Evolutionary conservation across 2,329 filamentous ascomycete species (phyloP).

Genomic region (Triangularia setosa): DNA sequence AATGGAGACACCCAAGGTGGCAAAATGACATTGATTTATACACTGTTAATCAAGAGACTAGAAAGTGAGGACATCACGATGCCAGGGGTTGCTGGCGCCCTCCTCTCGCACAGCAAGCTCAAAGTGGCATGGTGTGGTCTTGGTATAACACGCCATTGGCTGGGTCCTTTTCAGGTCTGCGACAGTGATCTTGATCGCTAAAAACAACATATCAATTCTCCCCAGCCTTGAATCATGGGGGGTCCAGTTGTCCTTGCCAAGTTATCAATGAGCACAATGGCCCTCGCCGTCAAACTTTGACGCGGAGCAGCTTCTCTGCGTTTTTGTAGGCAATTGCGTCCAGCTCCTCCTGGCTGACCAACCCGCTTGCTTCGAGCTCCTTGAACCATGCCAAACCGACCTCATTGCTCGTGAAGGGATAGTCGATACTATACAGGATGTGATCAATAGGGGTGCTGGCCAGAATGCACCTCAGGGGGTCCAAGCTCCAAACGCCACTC

Average conservation of each 20-base stretch:
- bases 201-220: background rate
- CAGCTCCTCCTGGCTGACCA: conserved; percentile 47
- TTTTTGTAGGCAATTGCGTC: conserved; percentile 48
- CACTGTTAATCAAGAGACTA: background rate
- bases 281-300: conserved; percentile 2
- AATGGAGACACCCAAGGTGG: background rate
- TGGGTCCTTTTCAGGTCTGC: background rate
- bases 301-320: conserved; percentile 43
- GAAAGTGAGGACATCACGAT: background rate
- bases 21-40: background rate
- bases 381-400: conserved; percentile 45
- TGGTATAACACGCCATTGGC: background rate
- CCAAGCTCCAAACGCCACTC: conserved; percentile 48
- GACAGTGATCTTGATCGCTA: background rate
- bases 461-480: conserved; percentile 42
- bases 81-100: background rate
- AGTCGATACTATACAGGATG: conserved; percentile 55
- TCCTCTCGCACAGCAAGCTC: background rate
- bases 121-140: background rate
- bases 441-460: conserved; percentile 45
- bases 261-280: background rate
- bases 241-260: background rate
- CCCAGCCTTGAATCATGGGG: background rate
- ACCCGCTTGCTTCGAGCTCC: conserved; percentile 44
- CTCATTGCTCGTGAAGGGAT: conserved; percentile 50